Base-by-base conservation (phyloP, 805 yeast species). In the Diddensiella caesifluorescens region DNA sequence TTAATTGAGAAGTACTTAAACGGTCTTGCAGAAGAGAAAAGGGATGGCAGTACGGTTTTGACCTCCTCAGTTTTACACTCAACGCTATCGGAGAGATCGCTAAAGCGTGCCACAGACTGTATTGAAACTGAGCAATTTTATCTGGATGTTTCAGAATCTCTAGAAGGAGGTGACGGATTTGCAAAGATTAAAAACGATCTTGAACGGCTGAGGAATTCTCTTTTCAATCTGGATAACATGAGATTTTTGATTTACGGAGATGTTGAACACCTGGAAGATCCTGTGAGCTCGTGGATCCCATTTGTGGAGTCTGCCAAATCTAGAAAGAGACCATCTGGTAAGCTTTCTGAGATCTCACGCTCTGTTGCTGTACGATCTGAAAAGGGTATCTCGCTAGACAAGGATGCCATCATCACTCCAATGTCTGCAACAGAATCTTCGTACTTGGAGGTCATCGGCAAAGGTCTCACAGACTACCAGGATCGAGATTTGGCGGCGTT, bases 371-470 rank as follows among this genome's bases (percentile, higher is more conserved):
- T 74, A 29, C 19, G 29, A n/a, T 77, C 92, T 2, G 64, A 66
- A 2, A 54, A 73, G 3, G 95, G 95, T 29, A 46, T 54, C 16
- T 44, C 55, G 0, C 77, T 85, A 34, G 58, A 73, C 2, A 58
- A 65, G 2, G 69, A 71, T 31, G 90, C 92, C 0, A 69, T 64
- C 46, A 65, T 90, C 31, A 71, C 83, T 1, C 71, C 84, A 0
- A 77, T 87, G 1, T 89, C 97, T 3, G 88, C 92, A 0, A 80
- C 94, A 0, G 95, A 87, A 49, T 81, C 95, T 0, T 73, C 90
- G 3, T 83, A 76, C 55, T 65, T 87, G 63, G 66, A 73, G 19
- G 57, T 83, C 0, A 62, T 78, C 4, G 71, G 95, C 0, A 65
- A 65, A 1, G 75, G 83, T 10, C 86, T 90, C 1, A 65, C 71